Evolutionary conservation across 257 asterid species (phyloP), one percentile per base, ranked within the genome.

Genomic region (Buddleja alternifolia): DNA sequence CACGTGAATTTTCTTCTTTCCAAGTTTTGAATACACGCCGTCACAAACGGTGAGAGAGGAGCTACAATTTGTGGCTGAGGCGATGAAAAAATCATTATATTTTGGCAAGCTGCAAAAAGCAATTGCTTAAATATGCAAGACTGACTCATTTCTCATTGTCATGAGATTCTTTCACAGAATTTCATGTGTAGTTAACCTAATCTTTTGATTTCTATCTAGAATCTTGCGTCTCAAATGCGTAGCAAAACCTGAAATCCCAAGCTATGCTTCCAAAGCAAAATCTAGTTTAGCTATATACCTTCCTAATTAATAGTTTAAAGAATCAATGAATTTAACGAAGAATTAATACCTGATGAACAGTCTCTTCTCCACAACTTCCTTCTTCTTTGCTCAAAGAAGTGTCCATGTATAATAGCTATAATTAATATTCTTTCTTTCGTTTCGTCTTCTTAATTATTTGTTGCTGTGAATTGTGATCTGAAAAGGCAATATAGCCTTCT

Each of bases 211-310:
- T 50, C 74, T 68, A 36, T 84, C 83, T 60, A 84, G 81, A 82
- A 81, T 84, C 63, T 81, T 84, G 40, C 71, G 72, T 75, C 81
- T 71, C 82, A 84, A 81, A 69, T 81, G 86, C 77, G 81, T 84
- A 59, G 83, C 86, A 52, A 73, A 73, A 69, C 74, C 85, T 21
- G 89, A 73, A 71, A 84, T 81, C 37, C 71, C 80, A 19, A 86
- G 89, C 89, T 86, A 84, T 11, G 89, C 86, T 71, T 84, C 89
- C 11, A 86, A 78, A 71, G 76, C 84, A 60, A 84, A 81, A 81
- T 81, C 89, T 44, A 84, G n/a, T 11, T 44, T 1, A 0, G 1
- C 12, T 40, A n/a, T 14, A 11, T 12, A n/a, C n/a, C n/a, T 15
- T 16, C 24, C n/a, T n/a, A n/a, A n/a, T n/a, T 1, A 60, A 51